Evolutionary conservation across 805 yeast genomes (phyloP), one percentile per base, ranked within the genome.

Genomic region (Saccharomycopsis oosterbeekiorum): DNA sequence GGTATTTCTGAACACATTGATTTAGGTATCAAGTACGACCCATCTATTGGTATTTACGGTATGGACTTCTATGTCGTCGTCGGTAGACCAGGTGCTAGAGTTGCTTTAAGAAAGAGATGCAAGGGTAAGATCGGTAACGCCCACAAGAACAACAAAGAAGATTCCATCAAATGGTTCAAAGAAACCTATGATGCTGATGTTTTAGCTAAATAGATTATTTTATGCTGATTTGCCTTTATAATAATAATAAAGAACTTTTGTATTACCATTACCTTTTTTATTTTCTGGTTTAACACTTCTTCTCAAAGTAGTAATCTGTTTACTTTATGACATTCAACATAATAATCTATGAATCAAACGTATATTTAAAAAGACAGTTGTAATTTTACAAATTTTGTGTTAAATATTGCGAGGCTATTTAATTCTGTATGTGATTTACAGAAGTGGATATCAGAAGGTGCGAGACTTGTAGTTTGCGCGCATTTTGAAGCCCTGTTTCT

Each of bases 1-100:
- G 99, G 99, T 88, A 86, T 94, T 78, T 88, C 89, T 73, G 99
- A 94, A 86, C 99, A 94, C 86, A 94, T 94, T 75, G 99, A 94
- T 81, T 87, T 94, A 80, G 99, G 99, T 85, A 94, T 94, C 88
- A 94, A 94, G 85, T 94, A 94, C 84, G 99, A 94, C 81, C 99
- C 99, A 81, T 85, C 89, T 76, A 94, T 94, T 76, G 98, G 98
- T 80, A 94, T 94, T 79, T 94, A 93, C 94, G 99, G 99, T 87
- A 94, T 88, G 96, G 99, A 94, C 83, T 94, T 94, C 90, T 94
- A 92, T 92, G 91, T 94, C 77, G 97, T 93, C 76, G 83, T 94
- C 84, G 97, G 97, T 80, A 93, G 99, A 84, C 94, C 97, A 77
- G 99, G 99, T 83, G 87, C 85, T 84, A 89, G 99, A 84, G 89